These are phyloP conservation scores for Urochloa ruziziensis DNA, from an alignment of 176 grass and related monocot genomes.

Conservation along the genomic window DNA sequence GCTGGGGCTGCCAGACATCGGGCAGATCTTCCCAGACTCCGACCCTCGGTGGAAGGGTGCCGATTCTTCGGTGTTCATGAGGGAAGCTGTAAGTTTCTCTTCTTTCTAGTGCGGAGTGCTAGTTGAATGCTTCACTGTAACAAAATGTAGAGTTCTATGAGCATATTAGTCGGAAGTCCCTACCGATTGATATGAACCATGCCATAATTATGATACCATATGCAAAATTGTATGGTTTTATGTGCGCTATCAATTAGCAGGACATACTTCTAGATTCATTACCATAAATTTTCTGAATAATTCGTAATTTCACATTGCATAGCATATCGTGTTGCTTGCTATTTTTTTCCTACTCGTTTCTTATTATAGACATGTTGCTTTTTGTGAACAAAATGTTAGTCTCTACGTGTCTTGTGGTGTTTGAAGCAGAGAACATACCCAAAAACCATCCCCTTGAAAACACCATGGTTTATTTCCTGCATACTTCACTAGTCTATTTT, in stretches of 20 bases:
- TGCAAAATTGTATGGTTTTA: not conserved
- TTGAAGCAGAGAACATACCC: not conserved
- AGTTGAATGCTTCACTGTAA: not conserved
- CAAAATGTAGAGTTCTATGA: not conserved
- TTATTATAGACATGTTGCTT: not conserved
- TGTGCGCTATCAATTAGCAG: not conserved
- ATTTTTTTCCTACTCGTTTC: not conserved
- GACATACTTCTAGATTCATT: not conserved
- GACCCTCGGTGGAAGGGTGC: conserved; percentile 93
- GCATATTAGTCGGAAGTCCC: not conserved
- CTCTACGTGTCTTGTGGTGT: not conserved
- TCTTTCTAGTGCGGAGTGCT: not conserved
- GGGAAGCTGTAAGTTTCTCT: conserved; percentile 76
- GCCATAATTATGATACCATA: not conserved
- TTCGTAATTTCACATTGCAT: not conserved
- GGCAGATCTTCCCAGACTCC: conserved; percentile 95
- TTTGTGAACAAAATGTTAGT: not conserved
- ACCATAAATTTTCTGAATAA: not conserved
- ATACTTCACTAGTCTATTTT: not conserved
- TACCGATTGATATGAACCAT: not conserved
- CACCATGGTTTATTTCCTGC: not conserved
- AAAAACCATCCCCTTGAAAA: not conserved
- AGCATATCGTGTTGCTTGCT: not conserved
- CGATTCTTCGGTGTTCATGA: conserved; percentile 78
- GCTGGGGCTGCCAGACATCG: conserved; percentile 94